Conservation (phyloP, 163 green algal genomes). For the Volvox carteri region DNA sequence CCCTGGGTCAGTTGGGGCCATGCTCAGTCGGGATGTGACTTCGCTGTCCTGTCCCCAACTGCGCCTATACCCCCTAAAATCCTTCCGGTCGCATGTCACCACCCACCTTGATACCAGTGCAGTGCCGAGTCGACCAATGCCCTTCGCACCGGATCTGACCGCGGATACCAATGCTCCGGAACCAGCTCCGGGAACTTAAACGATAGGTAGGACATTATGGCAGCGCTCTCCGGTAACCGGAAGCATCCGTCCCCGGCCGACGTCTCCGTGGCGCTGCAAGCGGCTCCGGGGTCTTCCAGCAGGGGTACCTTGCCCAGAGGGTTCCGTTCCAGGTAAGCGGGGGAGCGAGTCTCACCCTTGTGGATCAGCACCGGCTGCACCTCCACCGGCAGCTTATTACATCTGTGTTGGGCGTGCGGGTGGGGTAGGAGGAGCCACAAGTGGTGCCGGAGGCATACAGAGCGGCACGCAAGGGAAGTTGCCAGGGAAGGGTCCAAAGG, state of each 20-base stretch:
- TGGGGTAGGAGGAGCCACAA: too few species aligned
- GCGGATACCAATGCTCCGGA: conserved; percentile 64
- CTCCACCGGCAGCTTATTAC: conserved; percentile 39
- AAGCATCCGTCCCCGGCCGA: conserved; percentile 47
- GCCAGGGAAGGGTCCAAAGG: too few species aligned
- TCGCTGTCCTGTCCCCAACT: too few species aligned
- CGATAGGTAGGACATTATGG: conserved; percentile 75
- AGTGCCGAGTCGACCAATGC: conserved; percentile 65
- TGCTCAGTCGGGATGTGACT: too few species aligned
- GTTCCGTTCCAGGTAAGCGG: conserved; percentile 66
- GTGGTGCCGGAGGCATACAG: too few species aligned
- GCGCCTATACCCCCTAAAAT: background rate
- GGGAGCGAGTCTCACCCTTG: conserved; percentile 51
- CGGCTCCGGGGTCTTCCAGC: conserved; percentile 3
- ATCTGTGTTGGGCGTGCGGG: too few species aligned
- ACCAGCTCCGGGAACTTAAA: conserved; percentile 25
- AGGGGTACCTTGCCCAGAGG: conserved; percentile 71
- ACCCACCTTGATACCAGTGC: conserved; percentile 69
- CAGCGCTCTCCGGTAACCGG: conserved; percentile 67
- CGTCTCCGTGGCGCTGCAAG: conserved; percentile 35
- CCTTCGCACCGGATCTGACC: conserved; percentile 9
- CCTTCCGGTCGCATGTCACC: background rate
- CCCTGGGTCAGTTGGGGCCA: too few species aligned
- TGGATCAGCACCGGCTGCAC: conserved; percentile 36
- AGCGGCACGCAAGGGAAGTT: too few species aligned